Evolutionary conservation across 805 yeast species (phyloP), one percentile per base, ranked within the genome.

Genomic region (Geotrichum ghanense): DNA sequence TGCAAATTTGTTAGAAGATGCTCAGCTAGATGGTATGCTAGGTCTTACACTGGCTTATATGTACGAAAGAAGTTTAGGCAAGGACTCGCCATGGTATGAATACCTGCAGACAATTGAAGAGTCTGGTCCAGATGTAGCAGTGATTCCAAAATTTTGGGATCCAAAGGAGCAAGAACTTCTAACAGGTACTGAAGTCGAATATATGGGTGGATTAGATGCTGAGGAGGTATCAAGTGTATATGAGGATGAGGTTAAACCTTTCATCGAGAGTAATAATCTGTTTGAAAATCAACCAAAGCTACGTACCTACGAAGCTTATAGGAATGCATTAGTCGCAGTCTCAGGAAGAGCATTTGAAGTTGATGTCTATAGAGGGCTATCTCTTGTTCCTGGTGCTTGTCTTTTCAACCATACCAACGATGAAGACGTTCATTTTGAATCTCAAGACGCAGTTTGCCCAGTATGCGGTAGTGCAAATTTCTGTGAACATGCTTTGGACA

Each of bases 361-460:
- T 23, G 97, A 90, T 61, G 70, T 71, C 44, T 88, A 63, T 58
- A 86, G 82, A 55, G 83, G 79, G 25, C 69, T 81, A 24, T 86
- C 84, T 0, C 66, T 90, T 44, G 95, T 89, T 21, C 96, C 97
- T 0, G 85, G 88, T 14, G 97, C 96, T 0, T 95, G 89, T 63
- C 66, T 90, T 27, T 86, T 88, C 65, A 89, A 89, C 54, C 96
- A 88, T 58, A 71, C 65, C 12, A 78, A 62, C 1, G 56, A 64
- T 3, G 88, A 84, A 50, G 70, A 75, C 53, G 87, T 80, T 7
- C 81, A 79, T 62, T 85, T 87, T 57, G 83, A 77, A 48, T 66
- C 79, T 2, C 50, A 71, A 2, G 73, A 60, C 37, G 74, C 73
- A 22, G 83, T 76, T 2, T 77, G 83, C 56, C 67, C 54, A 6